Evolutionary conservation across 2,329 filamentous ascomycete genomes (phyloP), one percentile per base, ranked within the genome.

Genomic region (Cytospora chrysosperma): DNA sequence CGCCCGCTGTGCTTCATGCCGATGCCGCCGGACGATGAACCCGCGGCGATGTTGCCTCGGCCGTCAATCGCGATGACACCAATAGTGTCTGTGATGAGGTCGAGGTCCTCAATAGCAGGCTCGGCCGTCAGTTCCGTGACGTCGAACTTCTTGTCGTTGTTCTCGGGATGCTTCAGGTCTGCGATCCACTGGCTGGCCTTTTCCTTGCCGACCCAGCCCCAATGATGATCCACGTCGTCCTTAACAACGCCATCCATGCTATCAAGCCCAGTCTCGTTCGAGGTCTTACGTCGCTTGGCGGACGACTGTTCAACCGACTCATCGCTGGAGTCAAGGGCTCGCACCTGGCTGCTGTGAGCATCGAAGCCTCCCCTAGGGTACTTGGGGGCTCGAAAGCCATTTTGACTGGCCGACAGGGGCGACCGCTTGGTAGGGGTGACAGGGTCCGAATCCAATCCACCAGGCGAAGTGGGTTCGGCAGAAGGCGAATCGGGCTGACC

Each of bases 1-100:
- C 95, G 89, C 7, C 95, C 96, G 65, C 88, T 87, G 75, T 97
- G 93, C 74, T 99, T 99, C 94, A 99, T 97, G 30, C 95, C 94
- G 73, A 99, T 99, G 1, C 95, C 95, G 7, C 95, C 95, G 19
- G 96, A 99, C 2, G 95, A 99, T 1, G 95, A 97, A 19, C 90
- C 95, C 4, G 94, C 95, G 5, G 96, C 94, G 72, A 99, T 97
- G 64, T 90, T 89, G 19, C 95, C 95, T 69, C 84, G 85, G 56
- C 85, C 84, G 72, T 99, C 95, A 67, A 99, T 88, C 13, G 93
- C 95, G 72, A 99, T 97, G 30, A 93, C 95, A 52, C 96, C 95
- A 64, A 99, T 93, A 15, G 95, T 99, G 78, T 99, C 95, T 3
- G 90, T 96, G 69, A 99, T 84, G 28, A 76, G 82, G 71, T 90